Conservation (phyloP, 192 early-diverging fungal species). For the Oehlia diaphana region DNA sequence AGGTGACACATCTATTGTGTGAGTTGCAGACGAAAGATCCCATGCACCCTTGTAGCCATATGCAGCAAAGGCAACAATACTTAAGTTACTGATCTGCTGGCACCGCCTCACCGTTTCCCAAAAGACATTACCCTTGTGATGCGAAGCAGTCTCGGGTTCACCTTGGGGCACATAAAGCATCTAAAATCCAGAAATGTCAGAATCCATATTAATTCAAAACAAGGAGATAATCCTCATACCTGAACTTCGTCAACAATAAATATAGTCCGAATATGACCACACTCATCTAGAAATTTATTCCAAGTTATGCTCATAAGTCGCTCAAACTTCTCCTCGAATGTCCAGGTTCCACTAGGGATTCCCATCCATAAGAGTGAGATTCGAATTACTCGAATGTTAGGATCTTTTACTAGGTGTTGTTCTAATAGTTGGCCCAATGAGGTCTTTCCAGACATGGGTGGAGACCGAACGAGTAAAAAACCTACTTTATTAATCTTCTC, state of each 20-base stretch:
- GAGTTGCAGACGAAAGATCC: conserved; percentile 13
- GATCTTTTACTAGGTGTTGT: not conserved
- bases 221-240: not conserved
- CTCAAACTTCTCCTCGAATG: not conserved
- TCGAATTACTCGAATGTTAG: too few relatives aligned
- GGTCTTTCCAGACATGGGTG: conserved; percentile 3
- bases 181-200: not conserved
- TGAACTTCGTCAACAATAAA: conserved; percentile 8
- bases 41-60: conserved; percentile 31
- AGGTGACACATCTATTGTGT: not conserved
- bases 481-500: not conserved
- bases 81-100: conserved; percentile 4
- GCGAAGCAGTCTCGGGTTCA: not conserved
- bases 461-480: conserved; percentile 8
- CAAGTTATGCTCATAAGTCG: conserved; percentile 6
- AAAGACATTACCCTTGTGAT: too few relatives aligned
- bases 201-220: not conserved
- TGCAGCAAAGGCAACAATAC: conserved; percentile 18
- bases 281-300: conserved; percentile 4
- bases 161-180: not conserved
- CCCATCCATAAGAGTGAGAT: too few relatives aligned
- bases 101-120: not conserved
- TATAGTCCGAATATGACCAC: not conserved
- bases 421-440: conserved; percentile 1
- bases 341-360: not conserved